Evolutionary conservation across 148 eudicot genomes (phyloP).

Genomic region (Rhododendron henanense): DNA sequence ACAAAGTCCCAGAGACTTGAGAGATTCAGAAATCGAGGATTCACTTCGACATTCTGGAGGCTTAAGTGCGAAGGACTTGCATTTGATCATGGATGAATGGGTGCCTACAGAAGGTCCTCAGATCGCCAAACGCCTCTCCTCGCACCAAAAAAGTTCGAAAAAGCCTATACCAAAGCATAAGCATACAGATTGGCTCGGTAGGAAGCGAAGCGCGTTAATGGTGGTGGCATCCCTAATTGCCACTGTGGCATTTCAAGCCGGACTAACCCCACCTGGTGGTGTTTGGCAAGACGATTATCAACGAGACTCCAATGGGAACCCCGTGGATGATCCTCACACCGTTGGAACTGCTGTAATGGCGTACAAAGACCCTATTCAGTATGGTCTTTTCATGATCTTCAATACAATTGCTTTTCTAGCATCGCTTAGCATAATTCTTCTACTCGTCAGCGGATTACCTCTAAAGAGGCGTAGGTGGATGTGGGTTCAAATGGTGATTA

Average conservation of each 20-base stretch:
- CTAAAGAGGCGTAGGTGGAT: constrained; percentile 19
- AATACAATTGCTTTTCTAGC: constrained; percentile 28
- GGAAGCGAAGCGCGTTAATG: constrained; percentile 19
- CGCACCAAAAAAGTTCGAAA: not conserved
- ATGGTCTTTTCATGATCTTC: constrained; percentile 19
- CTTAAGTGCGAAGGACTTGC: constrained; percentile 15
- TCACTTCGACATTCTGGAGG: constrained; percentile 18
- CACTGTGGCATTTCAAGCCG: constrained; percentile 32
- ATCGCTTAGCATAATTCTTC: constrained; percentile 24
- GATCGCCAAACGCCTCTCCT: constrained; percentile 7
- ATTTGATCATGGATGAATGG: constrained; percentile 15
- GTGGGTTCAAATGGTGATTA: constrained; percentile 24
- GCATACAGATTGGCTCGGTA: constrained; percentile 20
- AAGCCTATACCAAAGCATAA: constrained; percentile 8
- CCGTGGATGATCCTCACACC: constrained; percentile 11
- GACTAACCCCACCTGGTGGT: constrained; percentile 29
- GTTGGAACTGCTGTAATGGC: constrained; percentile 24
- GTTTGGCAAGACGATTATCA: constrained; percentile 21
- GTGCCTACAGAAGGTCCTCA: constrained; percentile 7
- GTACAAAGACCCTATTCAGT: not conserved
- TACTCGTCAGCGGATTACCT: constrained; percentile 27
- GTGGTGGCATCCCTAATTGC: constrained; percentile 33
- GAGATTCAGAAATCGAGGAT: constrained; percentile 21
- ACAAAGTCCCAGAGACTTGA: constrained; percentile 25
- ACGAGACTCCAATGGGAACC: constrained; percentile 7